Base-by-base conservation (phyloP, 225 moss, liverwort and hornwort genomes). In the Sphagnum tenellum region DNA sequence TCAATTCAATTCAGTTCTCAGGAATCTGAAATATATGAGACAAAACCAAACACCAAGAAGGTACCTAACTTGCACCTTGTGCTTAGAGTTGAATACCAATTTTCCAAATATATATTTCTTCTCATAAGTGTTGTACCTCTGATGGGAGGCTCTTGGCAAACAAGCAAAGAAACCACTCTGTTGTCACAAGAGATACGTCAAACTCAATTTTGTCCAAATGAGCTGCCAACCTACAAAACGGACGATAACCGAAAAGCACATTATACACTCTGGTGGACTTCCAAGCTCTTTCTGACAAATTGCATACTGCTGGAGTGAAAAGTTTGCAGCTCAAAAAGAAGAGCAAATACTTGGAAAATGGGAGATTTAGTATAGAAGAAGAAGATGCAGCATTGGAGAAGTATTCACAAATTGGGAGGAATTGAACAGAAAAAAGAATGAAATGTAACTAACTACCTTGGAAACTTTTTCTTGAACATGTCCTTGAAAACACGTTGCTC, bases 401-500 rank as follows among this genome's bases (percentile, higher is more conserved):
- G 29, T 29, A 29, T 29, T 29, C 29, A 29, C 29, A 29, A 29
- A 29, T 1, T 29, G 29, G 29, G 29, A 29, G 29, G 29, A 29
- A 29, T 29, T 55, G 5, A 4, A 66, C 44, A 53, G 11, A 45
- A 3, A 52, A 10, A 7, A 7, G 56, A 45, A 66, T 45, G 56
- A 65, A 51, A 58, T 47, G 55, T 8, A 44, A 46, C 64, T 47
- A 58, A 49, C 29, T 29, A 85, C 94, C 91, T 83, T 58, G 94
- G 79, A 56, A 87, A 86, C 72, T 95, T 95, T 72, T 95, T 95
- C 77, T 82, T 87, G 49, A 95, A 75, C 14, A 95, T 73, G 55
- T 91, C 94, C 61, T 95, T 95, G 66, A 95, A 95, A 46, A 95
- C 94, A 48, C 94, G 83, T 62, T 95, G 94, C 67, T 91, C 91